A percentile compares a stretch with the other conserved stretches of the same genome.
These are phyloP conservation scores for Neurospora sp. DNA, from an alignment of 495 filamentous ascomycete genomes.

Conservation along the genomic window DNA sequence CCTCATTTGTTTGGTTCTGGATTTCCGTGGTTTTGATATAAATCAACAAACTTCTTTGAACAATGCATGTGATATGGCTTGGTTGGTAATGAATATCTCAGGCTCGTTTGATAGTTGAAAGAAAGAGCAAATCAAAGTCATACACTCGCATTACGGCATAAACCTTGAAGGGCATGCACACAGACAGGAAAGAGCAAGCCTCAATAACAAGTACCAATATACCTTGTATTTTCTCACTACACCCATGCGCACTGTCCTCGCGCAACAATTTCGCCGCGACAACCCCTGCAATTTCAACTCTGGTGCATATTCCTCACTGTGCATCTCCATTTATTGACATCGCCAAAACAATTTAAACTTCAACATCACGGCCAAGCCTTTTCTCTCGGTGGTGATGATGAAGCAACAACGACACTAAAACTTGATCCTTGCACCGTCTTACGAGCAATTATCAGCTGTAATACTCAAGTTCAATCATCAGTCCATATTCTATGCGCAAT, in stretches of 20 bases:
- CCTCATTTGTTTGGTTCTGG: neutral
- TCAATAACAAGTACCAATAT: neutral
- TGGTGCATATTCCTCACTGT: neutral
- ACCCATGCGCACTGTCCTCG: neutral
- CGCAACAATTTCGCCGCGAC: neutral
- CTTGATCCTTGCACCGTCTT: neutral
- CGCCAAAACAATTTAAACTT: neutral
- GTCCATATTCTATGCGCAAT: neutral
- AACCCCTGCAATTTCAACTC: neutral
- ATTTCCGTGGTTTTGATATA: neutral
- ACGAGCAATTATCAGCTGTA: neutral
- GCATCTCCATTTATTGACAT: neutral
- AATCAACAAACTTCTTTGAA: neutral
- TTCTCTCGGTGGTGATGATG: neutral
- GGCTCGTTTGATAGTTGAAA: neutral
- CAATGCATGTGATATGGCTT: neutral
- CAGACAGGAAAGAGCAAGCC: neutral
- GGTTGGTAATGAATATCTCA: neutral
- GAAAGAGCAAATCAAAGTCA: neutral
- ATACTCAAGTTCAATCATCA: neutral
- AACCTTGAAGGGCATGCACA: neutral
- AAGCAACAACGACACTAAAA: neutral
- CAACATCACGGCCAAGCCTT: neutral
- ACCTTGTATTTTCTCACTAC: neutral
- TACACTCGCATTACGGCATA: neutral